Base-by-base conservation (phyloP, 257 asterid genomes). In the Nicotiana attenuata region DNA sequence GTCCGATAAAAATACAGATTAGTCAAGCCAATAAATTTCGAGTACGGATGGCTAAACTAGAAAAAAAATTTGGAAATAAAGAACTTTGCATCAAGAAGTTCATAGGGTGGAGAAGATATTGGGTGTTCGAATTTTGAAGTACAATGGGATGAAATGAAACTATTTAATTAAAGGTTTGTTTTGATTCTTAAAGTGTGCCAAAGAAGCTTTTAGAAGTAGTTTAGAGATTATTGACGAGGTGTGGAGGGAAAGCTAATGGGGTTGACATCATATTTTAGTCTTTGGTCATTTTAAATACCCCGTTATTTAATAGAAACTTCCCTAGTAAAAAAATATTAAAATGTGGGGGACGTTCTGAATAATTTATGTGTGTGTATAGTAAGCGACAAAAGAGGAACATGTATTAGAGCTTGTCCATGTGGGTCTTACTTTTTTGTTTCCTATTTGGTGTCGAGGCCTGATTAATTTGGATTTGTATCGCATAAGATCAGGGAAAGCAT, bases 241-340 rank as follows among this genome's bases (percentile, higher is more conserved):
- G 88, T 82, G 85, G 85, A 83, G 86, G 73, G 90, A 85, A 88
- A 88, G 90, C 85, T 88, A 84, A 50, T 29, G 47, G 75, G 67
- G 63, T 57, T 82, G 80, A 77, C 81, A 52, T 82, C 4, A 68
- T 68, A 68, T 38, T 68, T 68, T 67, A 33, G 53, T n/a, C 26
- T 55, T 17, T 17, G 28, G 28, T 57, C 24, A 7, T 7, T 57
- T 57, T 67, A 17, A 22, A 9, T 66, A 33, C 16, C 17, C 7
- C 1, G 16, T 33, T 66, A 31, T 38, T 66, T 67, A 16, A 17
- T 8, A n/a, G 57, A 69, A 69, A 52, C 57, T 69, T 69, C n/a
- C 1, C 33, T 69, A 2, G 11, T 15, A 68, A 69, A 55, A 0
- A 35, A 7, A 0, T 26, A 8, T 1, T 10, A 33, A 69, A n/a